phyloP scores from a whole-genome alignment of 805 yeast species.

The Ogataea henricii region DNA sequence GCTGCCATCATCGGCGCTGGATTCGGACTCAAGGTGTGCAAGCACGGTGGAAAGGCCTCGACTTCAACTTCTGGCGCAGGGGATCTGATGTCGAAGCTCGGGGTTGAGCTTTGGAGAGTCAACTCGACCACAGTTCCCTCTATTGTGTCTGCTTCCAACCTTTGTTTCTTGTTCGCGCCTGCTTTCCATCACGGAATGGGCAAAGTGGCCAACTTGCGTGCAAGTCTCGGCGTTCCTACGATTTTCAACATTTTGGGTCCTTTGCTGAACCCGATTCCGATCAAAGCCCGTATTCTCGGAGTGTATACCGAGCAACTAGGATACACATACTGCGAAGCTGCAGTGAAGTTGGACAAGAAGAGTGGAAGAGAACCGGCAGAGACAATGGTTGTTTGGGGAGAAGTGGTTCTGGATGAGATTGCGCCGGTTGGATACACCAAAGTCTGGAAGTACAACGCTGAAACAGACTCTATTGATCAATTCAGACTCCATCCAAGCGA shows the following conservation, averaged over 20 bases:
- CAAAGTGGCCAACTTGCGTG: conserved; percentile 74
- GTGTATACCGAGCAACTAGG: conserved; percentile 84
- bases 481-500: conserved; percentile 63
- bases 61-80: conserved; percentile 94
- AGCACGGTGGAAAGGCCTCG: conserved; percentile 97
- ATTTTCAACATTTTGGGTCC: conserved; percentile 96
- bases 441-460: conserved; percentile 63
- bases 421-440: conserved; percentile 84
- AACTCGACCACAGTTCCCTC: conserved; percentile 61
- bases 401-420: conserved; percentile 88
- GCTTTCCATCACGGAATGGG: conserved; percentile 93
- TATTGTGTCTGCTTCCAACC: conserved; percentile 51
- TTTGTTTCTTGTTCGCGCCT: conserved; percentile 85
- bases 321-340: conserved; percentile 80
- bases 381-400: conserved; percentile 92
- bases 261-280: conserved; percentile 84
- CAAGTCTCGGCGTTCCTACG: conserved; percentile 83
- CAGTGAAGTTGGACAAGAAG: conserved; percentile 57
- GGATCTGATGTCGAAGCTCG: conserved; percentile 78
- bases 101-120: conserved; percentile 76
- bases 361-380: conserved; percentile 42
- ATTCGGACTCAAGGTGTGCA: conserved; percentile 75
- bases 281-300: conserved; percentile 81
- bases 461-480: conserved; percentile 45
- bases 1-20: conserved; percentile 95